Conservation (phyloP, 2,329 filamentous ascomycete genomes). For the Herpomyces periplanetae region DNA sequence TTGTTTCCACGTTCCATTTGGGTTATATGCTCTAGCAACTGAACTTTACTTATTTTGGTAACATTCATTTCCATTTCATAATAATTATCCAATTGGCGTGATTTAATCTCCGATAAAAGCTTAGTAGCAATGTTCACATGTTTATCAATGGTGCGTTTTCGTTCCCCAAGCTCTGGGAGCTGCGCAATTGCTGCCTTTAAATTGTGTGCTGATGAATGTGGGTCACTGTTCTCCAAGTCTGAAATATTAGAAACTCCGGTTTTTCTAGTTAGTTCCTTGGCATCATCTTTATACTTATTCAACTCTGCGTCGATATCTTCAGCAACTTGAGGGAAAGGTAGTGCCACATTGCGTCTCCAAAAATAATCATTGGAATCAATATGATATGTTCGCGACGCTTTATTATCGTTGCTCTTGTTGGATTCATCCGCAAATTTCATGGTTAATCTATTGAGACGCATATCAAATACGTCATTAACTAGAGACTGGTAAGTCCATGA, state of each 20-base stretch:
- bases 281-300: slow-evolving; percentile 77
- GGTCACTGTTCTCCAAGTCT: slow-evolving; percentile 62
- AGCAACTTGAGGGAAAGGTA: slow-evolving; percentile 76
- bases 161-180: slow-evolving; percentile 57
- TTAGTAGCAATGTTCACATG: slow-evolving; percentile 93
- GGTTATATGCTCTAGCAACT: slow-evolving; percentile 54
- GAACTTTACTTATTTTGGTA: slow-evolving; percentile 53
- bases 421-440: slow-evolving; percentile 57
- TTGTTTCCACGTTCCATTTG: slow-evolving; percentile 44
- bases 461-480: slow-evolving; percentile 33
- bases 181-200: slow-evolving; percentile 80
- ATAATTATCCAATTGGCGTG: slow-evolving; percentile 73
- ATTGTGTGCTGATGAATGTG: slow-evolving; percentile 56
- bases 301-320: slow-evolving; percentile 83
- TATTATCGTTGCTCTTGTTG: too few species aligned
- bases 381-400: slow-evolving; percentile 55
- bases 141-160: slow-evolving; percentile 78
- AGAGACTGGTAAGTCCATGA: slow-evolving; percentile 68
- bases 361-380: slow-evolving; percentile 71
- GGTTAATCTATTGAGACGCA: slow-evolving; percentile 70
- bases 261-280: slow-evolving; percentile 69
- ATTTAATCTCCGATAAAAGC: slow-evolving; percentile 43
- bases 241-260: slow-evolving; percentile 73
- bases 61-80: slow-evolving; percentile 83
- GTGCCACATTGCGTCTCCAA: slow-evolving; percentile 62